A percentile compares a stretch with the other conserved stretches of the same genome.
Conservation (phyloP, 1,139 yeast species). For the Nakaseomyces sp. region DNA sequence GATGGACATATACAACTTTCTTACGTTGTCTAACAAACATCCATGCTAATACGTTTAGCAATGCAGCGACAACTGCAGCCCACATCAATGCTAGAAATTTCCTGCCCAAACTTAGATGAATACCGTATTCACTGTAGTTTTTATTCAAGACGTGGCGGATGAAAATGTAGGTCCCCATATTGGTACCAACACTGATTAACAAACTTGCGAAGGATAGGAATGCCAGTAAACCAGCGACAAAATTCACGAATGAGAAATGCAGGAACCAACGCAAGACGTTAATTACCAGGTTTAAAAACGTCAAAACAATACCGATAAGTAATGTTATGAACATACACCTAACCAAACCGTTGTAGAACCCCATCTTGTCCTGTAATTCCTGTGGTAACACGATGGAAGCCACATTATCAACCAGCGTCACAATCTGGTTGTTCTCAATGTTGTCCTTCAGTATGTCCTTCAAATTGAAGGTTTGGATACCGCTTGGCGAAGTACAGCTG, state of each 20-base stretch:
- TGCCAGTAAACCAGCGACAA: conserved; percentile 20
- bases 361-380: conserved; percentile 18
- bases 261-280: conserved; percentile 21
- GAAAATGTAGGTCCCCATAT: conserved; percentile 24
- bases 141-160: conserved; percentile 18
- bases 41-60: conserved; percentile 22
- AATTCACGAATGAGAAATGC: conserved; percentile 18
- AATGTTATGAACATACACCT: conserved; percentile 27
- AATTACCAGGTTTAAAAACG: conserved; percentile 18
- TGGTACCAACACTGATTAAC: conserved; percentile 23
- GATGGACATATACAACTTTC: conserved; percentile 9
- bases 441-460: conserved; percentile 19
- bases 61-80: conserved; percentile 24
- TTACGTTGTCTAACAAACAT: conserved; percentile 17
- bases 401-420: conserved; percentile 15
- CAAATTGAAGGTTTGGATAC: conserved; percentile 25
- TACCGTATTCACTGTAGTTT: conserved; percentile 21
- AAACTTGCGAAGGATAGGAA: conserved; percentile 18
- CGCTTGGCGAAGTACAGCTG: conserved; percentile 25
- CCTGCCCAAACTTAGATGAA: conserved; percentile 20
- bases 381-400: conserved; percentile 21
- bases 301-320: conserved; percentile 22
- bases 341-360: conserved; percentile 21
- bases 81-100: conserved; percentile 22
- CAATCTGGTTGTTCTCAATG: conserved; percentile 18